Evolutionary conservation across 116 monocot genomes (phyloP), one percentile per base, ranked within the genome.

Genomic region (Posidonia oceanica): DNA sequence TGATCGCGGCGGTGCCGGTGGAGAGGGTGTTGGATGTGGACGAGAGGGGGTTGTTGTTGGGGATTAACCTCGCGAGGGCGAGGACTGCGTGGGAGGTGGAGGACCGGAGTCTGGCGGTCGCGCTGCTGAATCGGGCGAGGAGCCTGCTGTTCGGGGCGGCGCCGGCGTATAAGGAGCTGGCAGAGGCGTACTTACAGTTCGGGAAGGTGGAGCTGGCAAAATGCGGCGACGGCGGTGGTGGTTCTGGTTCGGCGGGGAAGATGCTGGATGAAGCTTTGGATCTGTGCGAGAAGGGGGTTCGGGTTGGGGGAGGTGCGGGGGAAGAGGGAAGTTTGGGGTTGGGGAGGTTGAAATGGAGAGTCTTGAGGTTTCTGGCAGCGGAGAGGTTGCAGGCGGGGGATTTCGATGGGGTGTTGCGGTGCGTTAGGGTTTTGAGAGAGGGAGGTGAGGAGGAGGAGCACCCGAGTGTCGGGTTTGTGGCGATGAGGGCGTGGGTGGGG

Each of bases 361-460:
- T 83, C 72, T 81, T 96, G 64, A 77, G 91, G 52, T 96, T 96
- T 64, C 75, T 96, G 64, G 88, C 91, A 20, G 88, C 87, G 56
- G 96, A 88, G 61, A 70, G 96, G 48, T 61, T 96, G 48, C 83
- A 83, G 64, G 77, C 81, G 20, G 83, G 77, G 78, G 96, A 96
- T 80, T 89, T 72, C 78, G 91, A 91, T 56, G 89, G 86, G 16
- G 86, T 76, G 0, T 42, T 96, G 54, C 77, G 73, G 10, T 96
- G 74, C 77, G 96, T 63, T 64, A 66, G 17, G 69, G 58, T 39
- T 62, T 18, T 70, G 64, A 52, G 69, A 62, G 66, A 54, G 67
- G 75, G 40, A 40, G 23, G 22, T 3, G 17, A 5, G 14, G 52
- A 52, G 52, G 73, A 63, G 54, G 84, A 93, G 71, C 91, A 96